Conservation (phyloP, 192 early-diverging fungal genomes). For the Linnemannia elongata region DNA sequence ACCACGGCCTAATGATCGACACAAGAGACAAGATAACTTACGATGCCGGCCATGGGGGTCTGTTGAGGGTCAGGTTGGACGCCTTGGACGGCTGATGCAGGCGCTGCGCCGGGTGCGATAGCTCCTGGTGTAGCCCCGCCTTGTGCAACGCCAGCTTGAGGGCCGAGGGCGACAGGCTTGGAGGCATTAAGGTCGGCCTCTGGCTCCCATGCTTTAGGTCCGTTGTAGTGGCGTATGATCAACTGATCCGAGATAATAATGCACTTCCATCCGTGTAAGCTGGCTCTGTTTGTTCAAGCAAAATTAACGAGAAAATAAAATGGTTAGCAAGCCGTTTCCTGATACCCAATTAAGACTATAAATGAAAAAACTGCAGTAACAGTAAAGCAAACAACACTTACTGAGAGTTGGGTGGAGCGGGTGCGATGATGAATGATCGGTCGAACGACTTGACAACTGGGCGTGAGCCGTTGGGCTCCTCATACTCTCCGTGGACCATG, state of each 20-base stretch:
- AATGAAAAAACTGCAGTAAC: not conserved
- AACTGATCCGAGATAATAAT: slow-evolving; percentile 49
- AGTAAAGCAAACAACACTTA: slow-evolving; percentile 11
- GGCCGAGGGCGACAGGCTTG: slow-evolving; percentile 4
- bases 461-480: slow-evolving; percentile 10
- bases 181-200: slow-evolving; percentile 12
- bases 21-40: not conserved
- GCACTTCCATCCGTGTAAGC: slow-evolving; percentile 41
- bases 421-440: slow-evolving; percentile 61
- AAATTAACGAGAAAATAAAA: not conserved
- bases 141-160: not conserved
- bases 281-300: slow-evolving; percentile 14
- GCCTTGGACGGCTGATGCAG: not conserved
- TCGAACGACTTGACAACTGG: slow-evolving; percentile 57
- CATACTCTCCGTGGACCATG: slow-evolving; percentile 43
- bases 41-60: slow-evolving; percentile 15
- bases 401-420: slow-evolving; percentile 53
- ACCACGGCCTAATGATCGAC: not conserved
- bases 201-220: slow-evolving; percentile 39
- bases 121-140: not conserved
- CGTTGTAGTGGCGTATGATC: slow-evolving; percentile 38
- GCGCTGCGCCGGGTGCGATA: not conserved
- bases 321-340: not conserved
- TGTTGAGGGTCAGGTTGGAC: slow-evolving; percentile 4
- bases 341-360: not conserved